Conservation (phyloP, 2,329 filamentous ascomycete genomes). For the Sporothrix luriei region DNA sequence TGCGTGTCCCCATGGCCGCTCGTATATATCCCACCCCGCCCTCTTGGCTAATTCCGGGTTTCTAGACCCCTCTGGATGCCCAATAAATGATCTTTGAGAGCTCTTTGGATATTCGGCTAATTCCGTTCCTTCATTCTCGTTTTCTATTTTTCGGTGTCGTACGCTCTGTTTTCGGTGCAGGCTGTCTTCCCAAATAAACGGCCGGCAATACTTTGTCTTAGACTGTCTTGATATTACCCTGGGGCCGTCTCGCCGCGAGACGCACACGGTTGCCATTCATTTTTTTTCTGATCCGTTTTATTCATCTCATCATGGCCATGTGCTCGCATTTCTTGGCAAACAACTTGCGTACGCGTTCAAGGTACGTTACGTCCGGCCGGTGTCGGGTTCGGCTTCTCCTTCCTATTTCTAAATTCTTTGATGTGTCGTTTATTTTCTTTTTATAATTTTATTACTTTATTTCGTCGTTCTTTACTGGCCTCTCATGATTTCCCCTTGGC, state of each 20-base stretch:
- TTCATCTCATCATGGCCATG: background rate
- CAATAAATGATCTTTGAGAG: background rate
- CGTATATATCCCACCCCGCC: no score
- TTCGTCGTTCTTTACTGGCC: background rate
- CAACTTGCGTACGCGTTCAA: conserved; percentile 17
- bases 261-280: background rate
- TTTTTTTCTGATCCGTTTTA: background rate
- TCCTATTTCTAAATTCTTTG: background rate
- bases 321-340: background rate
- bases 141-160: background rate
- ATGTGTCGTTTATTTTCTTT: background rate
- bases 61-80: conserved; percentile 22
- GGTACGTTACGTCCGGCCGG: conserved; percentile 23
- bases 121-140: background rate
- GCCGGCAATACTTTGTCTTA: background rate
- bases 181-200: background rate
- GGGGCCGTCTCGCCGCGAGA: conserved; percentile 20
- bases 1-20: background rate
- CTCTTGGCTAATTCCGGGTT: conserved; percentile 30
- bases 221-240: conserved; percentile 23
- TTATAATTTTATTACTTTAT: background rate
- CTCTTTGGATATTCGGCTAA: conserved; percentile 29
- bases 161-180: background rate
- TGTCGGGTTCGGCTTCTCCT: background rate
- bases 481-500: conserved; percentile 7